A percentile compares a stretch with the other conserved stretches of the same genome.
phyloP scores from a whole-genome alignment of 345 rosid species.

The Zanthoxylum bungeanum region DNA sequence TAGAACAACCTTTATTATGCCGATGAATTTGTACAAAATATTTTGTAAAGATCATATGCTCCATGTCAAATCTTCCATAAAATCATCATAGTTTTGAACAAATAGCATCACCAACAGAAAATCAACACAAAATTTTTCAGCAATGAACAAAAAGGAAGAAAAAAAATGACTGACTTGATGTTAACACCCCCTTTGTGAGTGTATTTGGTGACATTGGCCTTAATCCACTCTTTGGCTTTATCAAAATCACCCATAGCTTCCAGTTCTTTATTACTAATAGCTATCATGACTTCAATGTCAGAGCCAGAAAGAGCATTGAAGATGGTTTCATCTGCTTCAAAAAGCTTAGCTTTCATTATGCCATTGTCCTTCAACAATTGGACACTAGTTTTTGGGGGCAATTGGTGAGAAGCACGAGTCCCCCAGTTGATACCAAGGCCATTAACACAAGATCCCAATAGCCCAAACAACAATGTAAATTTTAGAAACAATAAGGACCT shows the following conservation, averaged over 20 bases:
- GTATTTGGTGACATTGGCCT: conserved; percentile 60
- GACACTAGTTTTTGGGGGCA: conserved; percentile 65
- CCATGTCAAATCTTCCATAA: background rate
- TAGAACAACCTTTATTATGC: too few species aligned
- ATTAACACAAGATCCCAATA: conserved; percentile 33
- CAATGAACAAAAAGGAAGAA: background rate
- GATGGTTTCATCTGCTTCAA: conserved; percentile 63
- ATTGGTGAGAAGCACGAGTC: conserved; percentile 59
- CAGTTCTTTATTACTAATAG: conserved; percentile 84
- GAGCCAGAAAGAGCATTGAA: conserved; percentile 72
- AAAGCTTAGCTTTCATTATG: conserved; percentile 76
- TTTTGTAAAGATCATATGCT: background rate
- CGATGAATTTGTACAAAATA: too few species aligned
- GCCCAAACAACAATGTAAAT: conserved; percentile 25
- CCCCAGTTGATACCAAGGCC: conserved; percentile 94
- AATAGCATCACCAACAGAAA: background rate
- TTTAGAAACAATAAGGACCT: conserved; percentile 16
- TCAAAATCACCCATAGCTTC: conserved; percentile 45
- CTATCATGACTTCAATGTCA: conserved; percentile 87
- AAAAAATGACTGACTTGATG: conserved; percentile 40
- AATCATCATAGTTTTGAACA: background rate
- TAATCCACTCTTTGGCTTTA: conserved; percentile 69
- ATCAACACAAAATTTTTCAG: too few species aligned
- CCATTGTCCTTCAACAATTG: conserved; percentile 79
- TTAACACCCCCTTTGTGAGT: conserved; percentile 65